Percentiles rank a stretch among this genome's conserved stretches.
These are phyloP conservation scores for Scalesia atractyloides DNA, from an alignment of 129 eudicot genomes.

Conservation along the genomic window DNA sequence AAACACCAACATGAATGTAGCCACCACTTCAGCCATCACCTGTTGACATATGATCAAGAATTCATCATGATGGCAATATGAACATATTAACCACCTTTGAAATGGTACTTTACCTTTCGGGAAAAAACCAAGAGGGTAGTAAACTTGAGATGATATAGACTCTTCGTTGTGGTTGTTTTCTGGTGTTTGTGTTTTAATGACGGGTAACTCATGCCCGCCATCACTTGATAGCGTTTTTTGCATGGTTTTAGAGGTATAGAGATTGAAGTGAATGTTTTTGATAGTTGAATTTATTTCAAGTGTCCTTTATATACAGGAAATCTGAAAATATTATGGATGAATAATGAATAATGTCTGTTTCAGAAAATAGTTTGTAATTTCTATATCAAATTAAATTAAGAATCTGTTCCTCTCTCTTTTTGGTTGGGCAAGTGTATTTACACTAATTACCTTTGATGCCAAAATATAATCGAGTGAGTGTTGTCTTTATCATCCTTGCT, in stretches of 20 bases:
- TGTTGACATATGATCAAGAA: not conserved
- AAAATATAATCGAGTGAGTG: not conserved
- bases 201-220: constrained; percentile 5
- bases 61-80: not conserved
- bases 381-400: too few relatives aligned
- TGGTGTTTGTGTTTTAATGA: constrained; percentile 13
- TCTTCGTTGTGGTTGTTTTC: constrained; percentile 11
- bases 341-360: too few relatives aligned
- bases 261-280: not conserved
- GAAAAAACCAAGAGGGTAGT: constrained; percentile 23
- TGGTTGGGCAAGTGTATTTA: too few relatives aligned
- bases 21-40: too few relatives aligned
- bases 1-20: too few relatives aligned
- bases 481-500: not conserved
- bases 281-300: not conserved
- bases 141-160: not conserved
- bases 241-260: constrained; percentile 7
- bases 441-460: not conserved
- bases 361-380: too few relatives aligned
- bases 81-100: not conserved
- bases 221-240: constrained; percentile 18
- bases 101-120: constrained; percentile 12
- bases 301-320: not conserved
- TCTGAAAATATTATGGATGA: too few relatives aligned
- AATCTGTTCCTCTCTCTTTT: too few relatives aligned